phyloP scores from a whole-genome alignment of 495 filamentous ascomycete species.

The Collariella sp. region DNA sequence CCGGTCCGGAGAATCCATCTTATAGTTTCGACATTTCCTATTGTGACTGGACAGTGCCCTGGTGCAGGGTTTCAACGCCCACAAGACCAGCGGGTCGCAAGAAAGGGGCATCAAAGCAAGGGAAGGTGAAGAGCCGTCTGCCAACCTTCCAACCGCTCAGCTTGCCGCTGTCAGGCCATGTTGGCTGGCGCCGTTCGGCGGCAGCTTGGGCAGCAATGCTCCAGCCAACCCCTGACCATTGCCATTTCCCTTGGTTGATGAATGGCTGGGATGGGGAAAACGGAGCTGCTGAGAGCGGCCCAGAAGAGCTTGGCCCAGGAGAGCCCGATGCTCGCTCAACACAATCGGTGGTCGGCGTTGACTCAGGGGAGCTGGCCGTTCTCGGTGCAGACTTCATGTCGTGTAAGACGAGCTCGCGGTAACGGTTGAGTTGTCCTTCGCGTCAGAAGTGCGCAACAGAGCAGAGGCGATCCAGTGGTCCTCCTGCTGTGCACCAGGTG shows the following conservation, averaged over 20 bases:
- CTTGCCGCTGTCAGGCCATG: background rate
- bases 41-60: background rate
- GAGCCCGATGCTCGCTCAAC: constrained; percentile 4
- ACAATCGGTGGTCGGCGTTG: constrained; percentile 19
- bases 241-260: background rate
- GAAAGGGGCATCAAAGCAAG: background rate
- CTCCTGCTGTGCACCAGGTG: background rate
- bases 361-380: background rate
- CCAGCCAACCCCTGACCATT: constrained; percentile 30
- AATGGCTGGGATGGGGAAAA: no score
- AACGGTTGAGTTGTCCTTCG: constrained; percentile 12
- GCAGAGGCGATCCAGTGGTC: background rate
- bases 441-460: constrained; percentile 14
- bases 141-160: no score
- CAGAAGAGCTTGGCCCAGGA: no score
- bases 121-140: no score
- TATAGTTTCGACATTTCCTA: constrained; percentile 28
- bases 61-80: constrained; percentile 8
- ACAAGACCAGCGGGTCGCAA: background rate
- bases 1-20: constrained; percentile 28
- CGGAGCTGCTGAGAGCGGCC: background rate
- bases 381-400: constrained; percentile 3
- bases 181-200: constrained; percentile 8
- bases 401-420: constrained; percentile 1
- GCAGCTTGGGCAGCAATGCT: constrained; percentile 46